Base-by-base conservation (phyloP, 129 eudicot species). In the Flaveria robusta region DNA sequence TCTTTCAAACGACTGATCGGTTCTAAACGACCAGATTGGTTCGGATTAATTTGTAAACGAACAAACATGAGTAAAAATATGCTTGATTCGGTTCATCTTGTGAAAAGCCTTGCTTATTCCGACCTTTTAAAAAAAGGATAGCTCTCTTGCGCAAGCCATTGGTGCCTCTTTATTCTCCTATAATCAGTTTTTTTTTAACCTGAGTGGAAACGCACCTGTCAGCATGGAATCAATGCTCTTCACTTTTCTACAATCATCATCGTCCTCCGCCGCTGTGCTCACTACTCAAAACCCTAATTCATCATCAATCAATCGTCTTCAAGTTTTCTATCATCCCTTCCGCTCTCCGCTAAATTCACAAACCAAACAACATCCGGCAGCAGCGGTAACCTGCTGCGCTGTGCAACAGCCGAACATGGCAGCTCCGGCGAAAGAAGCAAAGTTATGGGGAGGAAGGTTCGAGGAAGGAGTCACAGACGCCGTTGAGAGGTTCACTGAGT, bases 401-500 rank as follows among this genome's bases (percentile, higher is more conserved):
- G 63, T 82, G 8, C 70, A 73, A 9, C 81, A 74, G 31, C 81
- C 76, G n/a, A 82, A 65, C 50, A 71, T 77, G 79, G 31, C n/a
- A n/a, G n/a, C n/a, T n/a, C n/a, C n/a, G n/a, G n/a, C 68, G 60
- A 93, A 86, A 64, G 99, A 91, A 77, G 81, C 89, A 0, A 95
- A 95, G 85, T 74, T 95, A 16, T 95, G 99, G 99, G 99, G 99
- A 2, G 97, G 97, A 16, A 74, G 99, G 59, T 95, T 95, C 56
- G 97, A 95, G 46, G 94, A 89, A 59, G 96, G 96, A 47, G 97
- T 91, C 0, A 91, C 97, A 4, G 96, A 91, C 54, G 90, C 88
- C 1, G 99, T 95, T 1, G 99, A 95, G 88, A 80, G 88, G 82
- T 95, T 95, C 62, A 91, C 99, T 0, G 99, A 95, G 60, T 95